These are phyloP conservation scores for Lasiosphaeris hirsuta DNA, from an alignment of 495 filamentous ascomycete genomes.

Conservation along the genomic window DNA sequence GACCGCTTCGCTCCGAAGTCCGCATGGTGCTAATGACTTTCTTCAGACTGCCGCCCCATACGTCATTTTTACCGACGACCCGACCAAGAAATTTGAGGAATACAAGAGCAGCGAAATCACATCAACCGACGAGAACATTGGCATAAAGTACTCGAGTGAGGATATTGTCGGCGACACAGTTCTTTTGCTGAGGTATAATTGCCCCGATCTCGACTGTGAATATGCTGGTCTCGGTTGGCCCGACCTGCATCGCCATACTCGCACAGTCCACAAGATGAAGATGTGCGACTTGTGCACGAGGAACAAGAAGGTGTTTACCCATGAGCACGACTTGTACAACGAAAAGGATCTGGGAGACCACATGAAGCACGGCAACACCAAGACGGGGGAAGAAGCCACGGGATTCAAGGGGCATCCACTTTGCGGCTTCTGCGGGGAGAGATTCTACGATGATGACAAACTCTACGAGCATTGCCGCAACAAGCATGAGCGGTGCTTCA, in stretches of 20 bases:
- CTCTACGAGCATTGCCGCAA: slow-evolving; percentile 87
- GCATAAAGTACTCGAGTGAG: slow-evolving; percentile 82
- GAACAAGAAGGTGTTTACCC: slow-evolving; percentile 97
- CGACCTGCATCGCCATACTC: slow-evolving; percentile 89
- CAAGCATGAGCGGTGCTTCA: slow-evolving; percentile 89
- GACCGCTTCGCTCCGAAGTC: slow-evolving; percentile 3
- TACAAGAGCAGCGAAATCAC: slow-evolving; percentile 70
- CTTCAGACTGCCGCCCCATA: slow-evolving; percentile 68
- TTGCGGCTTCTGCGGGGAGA: slow-evolving; percentile 84
- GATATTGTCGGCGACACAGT: slow-evolving; percentile 86
- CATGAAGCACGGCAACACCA: slow-evolving; percentile 78
- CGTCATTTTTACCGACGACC: slow-evolving; percentile 89
- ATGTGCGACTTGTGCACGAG: slow-evolving; percentile 95
- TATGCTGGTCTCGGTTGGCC: slow-evolving; percentile 90
- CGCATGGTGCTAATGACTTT: slow-evolving; percentile 9
- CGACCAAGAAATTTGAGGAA: slow-evolving; percentile 75
- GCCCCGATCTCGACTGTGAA: slow-evolving; percentile 80
- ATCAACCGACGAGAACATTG: slow-evolving; percentile 73
- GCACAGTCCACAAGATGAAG: slow-evolving; percentile 71
- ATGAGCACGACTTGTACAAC: slow-evolving; percentile 94
- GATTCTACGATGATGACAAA: slow-evolving; percentile 96
- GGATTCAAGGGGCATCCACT: slow-evolving; percentile 96
- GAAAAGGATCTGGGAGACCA: slow-evolving; percentile 76
- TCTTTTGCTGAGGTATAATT: slow-evolving; percentile 90
- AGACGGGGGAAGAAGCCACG: slow-evolving; percentile 81